A percentile compares a stretch with the other conserved stretches of the same genome.
Conservation (phyloP, 305 asterid genomes). For the Fraxinus platypoda region DNA sequence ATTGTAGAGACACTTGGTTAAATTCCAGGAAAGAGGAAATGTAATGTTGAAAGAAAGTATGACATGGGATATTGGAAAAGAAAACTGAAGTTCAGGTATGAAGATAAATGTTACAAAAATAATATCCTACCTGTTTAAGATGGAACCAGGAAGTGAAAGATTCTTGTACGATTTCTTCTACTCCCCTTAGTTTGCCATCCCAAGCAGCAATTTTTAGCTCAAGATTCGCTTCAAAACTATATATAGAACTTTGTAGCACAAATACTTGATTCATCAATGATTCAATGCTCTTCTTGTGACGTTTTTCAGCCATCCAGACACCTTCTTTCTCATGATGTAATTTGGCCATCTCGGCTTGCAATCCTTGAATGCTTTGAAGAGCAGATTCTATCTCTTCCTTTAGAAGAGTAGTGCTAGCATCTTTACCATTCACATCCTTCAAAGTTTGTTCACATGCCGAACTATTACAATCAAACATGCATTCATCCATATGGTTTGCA, state of each 20-base stretch:
- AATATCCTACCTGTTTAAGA: slow-evolving; percentile 63
- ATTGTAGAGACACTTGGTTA: neutral
- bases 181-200: slow-evolving; percentile 54
- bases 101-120: neutral
- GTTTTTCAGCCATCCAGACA: slow-evolving; percentile 51
- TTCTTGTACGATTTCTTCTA: slow-evolving; percentile 51
- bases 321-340: slow-evolving; percentile 62
- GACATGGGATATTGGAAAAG: neutral
- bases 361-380: slow-evolving; percentile 60
- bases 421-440: slow-evolving; percentile 43
- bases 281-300: slow-evolving; percentile 48
- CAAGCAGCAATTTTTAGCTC: slow-evolving; percentile 43
- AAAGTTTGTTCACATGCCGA: slow-evolving; percentile 28
- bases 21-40: neutral
- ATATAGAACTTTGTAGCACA: slow-evolving; percentile 50
- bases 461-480: slow-evolving; percentile 19
- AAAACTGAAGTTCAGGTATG: slow-evolving; percentile 10
- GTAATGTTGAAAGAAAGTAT: neutral
- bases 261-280: slow-evolving; percentile 44
- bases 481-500: slow-evolving; percentile 16
- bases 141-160: slow-evolving; percentile 57
- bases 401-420: slow-evolving; percentile 56
- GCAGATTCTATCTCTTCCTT: slow-evolving; percentile 76
- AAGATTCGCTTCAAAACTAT: slow-evolving; percentile 55
- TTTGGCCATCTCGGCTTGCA: slow-evolving; percentile 67